Percentiles rank a stretch among this genome's conserved stretches.
phyloP scores from a whole-genome alignment of 352 stramenopile species.

The Phytophthora litchii region DNA sequence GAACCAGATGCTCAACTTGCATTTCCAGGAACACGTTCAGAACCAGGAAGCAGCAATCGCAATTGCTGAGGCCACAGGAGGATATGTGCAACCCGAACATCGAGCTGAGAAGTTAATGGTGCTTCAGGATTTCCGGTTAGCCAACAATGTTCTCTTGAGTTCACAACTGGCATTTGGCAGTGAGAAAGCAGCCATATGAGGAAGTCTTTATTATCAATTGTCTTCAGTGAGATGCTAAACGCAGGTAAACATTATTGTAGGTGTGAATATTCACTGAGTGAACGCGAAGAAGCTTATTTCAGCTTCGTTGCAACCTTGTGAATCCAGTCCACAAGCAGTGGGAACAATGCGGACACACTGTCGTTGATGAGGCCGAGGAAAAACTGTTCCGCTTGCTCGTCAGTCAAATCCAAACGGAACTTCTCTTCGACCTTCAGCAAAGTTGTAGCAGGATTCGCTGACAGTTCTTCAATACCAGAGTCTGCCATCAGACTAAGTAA shows the following conservation, averaged over 20 bases:
- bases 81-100: conserved; percentile 8
- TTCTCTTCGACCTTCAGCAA: conserved; percentile 94
- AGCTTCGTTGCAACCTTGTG: conserved; percentile 84
- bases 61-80: conserved; percentile 23
- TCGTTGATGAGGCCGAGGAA: conserved; percentile 97
- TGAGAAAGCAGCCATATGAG: conserved; percentile 22
- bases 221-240: conserved; percentile 11
- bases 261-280: conserved; percentile 4
- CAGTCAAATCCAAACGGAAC: conserved; percentile 96
- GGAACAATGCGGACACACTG: conserved; percentile 93
- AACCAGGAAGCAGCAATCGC: conserved; percentile 24
- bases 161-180: conserved; percentile 43
- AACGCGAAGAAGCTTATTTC: conserved; percentile 35
- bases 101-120: conserved; percentile 39
- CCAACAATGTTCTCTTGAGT: conserved; percentile 45
- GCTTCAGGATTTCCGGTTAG: conserved; percentile 54
- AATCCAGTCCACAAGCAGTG: conserved; percentile 87
- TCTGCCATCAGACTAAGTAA: conserved; percentile 99
- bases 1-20: conserved; percentile 47
- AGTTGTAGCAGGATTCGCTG: conserved; percentile 83
- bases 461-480: conserved; percentile 96
- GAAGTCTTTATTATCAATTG: conserved; percentile 26
- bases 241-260: conserved; percentile 9
- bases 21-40: conserved; percentile 47
- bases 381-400: conserved; percentile 98